Percentiles rank a stretch among this genome's conserved stretches.
These are phyloP conservation scores for Zelopaecilomyces penicillatus DNA, from an alignment of 2,329 filamentous ascomycete species.

Conservation along the genomic window DNA sequence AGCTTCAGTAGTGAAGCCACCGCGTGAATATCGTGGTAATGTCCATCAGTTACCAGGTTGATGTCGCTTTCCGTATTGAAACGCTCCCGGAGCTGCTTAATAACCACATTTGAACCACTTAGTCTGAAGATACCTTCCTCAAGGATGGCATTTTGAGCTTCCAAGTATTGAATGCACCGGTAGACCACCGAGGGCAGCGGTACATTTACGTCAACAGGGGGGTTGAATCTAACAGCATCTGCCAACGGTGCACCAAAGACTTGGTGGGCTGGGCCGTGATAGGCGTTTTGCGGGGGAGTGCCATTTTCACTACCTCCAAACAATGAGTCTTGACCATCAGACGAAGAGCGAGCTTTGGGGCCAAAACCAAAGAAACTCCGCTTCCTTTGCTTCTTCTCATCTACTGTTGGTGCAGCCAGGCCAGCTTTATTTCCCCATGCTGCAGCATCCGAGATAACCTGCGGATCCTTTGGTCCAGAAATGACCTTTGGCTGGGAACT, in stretches of 20 bases:
- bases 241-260: conserved; percentile 80
- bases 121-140: conserved; percentile 97
- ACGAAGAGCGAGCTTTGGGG: conserved; percentile 49
- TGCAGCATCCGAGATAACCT: conserved; percentile 74
- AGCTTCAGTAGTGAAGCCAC: conserved; percentile 90
- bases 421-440: conserved; percentile 76
- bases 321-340: conserved; percentile 49
- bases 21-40: conserved; percentile 92
- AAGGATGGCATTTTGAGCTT: conserved; percentile 66
- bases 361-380: conserved; percentile 66
- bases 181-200: conserved; percentile 88
- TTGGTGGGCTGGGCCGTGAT: conserved; percentile 50
- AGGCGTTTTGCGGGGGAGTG: conserved; percentile 33
- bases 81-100: conserved; percentile 81
- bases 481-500: conserved; percentile 48
- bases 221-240: conserved; percentile 77
- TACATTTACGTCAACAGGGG: conserved; percentile 62
- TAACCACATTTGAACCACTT: conserved; percentile 92
- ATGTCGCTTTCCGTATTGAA: conserved; percentile 93
- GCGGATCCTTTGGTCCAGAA: conserved; percentile 75
- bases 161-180: conserved; percentile 88
- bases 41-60: conserved; percentile 71
- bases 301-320: conserved; percentile 41
- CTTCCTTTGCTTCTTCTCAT: conserved; percentile 79
- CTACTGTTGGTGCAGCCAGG: conserved; percentile 41